These are phyloP conservation scores for Pseudomassariella vexata DNA, from an alignment of 2,329 filamentous ascomycete genomes.

Conservation along the genomic window DNA sequence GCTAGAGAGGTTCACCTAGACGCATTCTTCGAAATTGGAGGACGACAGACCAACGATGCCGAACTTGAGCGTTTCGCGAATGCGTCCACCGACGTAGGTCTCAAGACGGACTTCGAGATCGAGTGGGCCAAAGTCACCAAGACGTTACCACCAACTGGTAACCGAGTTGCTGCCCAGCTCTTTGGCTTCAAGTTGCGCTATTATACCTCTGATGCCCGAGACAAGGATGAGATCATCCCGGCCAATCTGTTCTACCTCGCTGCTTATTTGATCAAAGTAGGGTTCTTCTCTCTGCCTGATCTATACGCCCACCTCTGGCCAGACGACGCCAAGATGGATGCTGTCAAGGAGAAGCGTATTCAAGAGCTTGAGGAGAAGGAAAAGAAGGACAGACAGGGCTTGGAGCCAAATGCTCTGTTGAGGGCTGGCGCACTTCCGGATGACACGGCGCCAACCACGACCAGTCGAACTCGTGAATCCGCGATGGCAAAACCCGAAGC, in stretches of 20 bases:
- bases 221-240: constrained; percentile 71
- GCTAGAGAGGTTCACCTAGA: constrained; percentile 71
- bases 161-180: constrained; percentile 86
- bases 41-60: constrained; percentile 57
- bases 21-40: constrained; percentile 86
- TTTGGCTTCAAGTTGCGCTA: constrained; percentile 96
- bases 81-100: constrained; percentile 41
- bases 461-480: constrained; percentile 43
- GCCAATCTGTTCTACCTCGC: constrained; percentile 91
- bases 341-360: constrained; percentile 61
- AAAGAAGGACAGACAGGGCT: constrained; percentile 62
- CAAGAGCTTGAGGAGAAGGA: constrained; percentile 78
- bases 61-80: constrained; percentile 44
- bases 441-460: constrained; percentile 56
- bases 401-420: constrained; percentile 74
- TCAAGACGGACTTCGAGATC: constrained; percentile 25
- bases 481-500: constrained; percentile 43
- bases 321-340: constrained; percentile 74
- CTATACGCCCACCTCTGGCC: constrained; percentile 91
- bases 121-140: constrained; percentile 77
- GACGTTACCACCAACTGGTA: constrained; percentile 78
- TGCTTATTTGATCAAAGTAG: constrained; percentile 90
- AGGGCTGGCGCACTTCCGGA: constrained; percentile 83
- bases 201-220: constrained; percentile 76
- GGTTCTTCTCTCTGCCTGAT: constrained; percentile 88